Evolutionary conservation across 805 yeast genomes (phyloP), one percentile per base, ranked within the genome.

Genomic region (Babjeviella inositovora): DNA sequence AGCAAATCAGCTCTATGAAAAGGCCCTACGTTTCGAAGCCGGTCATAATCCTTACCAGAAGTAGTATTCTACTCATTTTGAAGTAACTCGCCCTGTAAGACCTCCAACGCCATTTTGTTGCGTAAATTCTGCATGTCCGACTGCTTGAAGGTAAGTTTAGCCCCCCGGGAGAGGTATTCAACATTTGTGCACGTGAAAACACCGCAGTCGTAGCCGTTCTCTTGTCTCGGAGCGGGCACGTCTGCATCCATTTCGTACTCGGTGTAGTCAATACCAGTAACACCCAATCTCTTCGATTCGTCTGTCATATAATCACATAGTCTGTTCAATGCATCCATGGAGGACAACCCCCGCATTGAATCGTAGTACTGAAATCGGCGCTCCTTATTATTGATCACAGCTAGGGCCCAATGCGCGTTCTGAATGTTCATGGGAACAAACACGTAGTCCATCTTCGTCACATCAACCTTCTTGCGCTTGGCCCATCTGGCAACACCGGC

Each of bases 191-290:
- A 76, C 3, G 92, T 65, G 39, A 85, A 90, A 2, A 87, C 93
- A 6, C 98, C 98, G 53, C 98, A 90, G 45, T 90, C 98, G 34
- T 43, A 80, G 0, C 96, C 96, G 40, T 90, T 90, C 14, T 59
- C 53, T 42, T 90, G 98, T 33, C 74, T 80, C 1, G 98, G 97
- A 20, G 85, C 29, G 18, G 35, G 36, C 26, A 39, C 34, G 11
- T 38, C 23, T 11, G 31, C 40, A 14, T 32, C 27, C 13, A 33
- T 28, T 15, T 34, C 38, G 24, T 42, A 50, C 2, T 22, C 25
- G n/a, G 33, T 27, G 22, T 34, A 49, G 23, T 48, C 37, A n/a
- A 30, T 29, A 8, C 43, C 50, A 28, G 45, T 41, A 17, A 43
- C 33, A 23, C 51, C 48, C 19, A 61, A 47, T 23, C 73, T 60